phyloP scores from a whole-genome alignment of 257 asterid genomes.

The Nicotiana noctiflora region DNA sequence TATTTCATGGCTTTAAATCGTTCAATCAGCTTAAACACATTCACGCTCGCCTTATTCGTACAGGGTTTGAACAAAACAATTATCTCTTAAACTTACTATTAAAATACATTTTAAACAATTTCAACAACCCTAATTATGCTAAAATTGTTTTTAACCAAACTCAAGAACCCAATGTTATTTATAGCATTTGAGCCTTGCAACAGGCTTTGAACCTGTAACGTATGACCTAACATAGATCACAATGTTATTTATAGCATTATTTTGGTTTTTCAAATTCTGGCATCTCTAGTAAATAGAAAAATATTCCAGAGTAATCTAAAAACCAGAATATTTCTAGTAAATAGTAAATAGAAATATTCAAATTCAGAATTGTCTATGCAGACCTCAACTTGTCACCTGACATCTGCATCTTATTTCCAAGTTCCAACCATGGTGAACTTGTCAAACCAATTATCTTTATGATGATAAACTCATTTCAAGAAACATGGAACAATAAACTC shows the following conservation, averaged over 20 bases:
- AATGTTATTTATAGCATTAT: too few species aligned
- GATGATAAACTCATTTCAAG: not conserved
- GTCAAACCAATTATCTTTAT: not conserved
- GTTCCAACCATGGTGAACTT: not conserved
- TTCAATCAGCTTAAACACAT: constrained; percentile 37
- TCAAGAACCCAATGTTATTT: constrained; percentile 27
- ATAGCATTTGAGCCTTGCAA: too few species aligned
- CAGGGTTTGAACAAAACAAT: constrained; percentile 22
- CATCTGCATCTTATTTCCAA: not conserved
- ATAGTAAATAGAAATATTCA: too few species aligned
- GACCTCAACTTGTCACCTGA: too few species aligned
- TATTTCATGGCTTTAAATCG: constrained; percentile 24
- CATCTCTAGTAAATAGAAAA: too few species aligned
- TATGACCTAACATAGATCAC: too few species aligned
- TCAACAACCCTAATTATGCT: constrained; percentile 30
- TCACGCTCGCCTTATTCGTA: constrained; percentile 27
- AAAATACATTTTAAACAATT: constrained; percentile 23
- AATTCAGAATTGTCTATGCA: too few species aligned
- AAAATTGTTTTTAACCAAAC: constrained; percentile 21
- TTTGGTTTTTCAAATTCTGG: too few species aligned
- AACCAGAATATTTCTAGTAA: too few species aligned
- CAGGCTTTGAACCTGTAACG: too few species aligned
- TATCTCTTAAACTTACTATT: constrained; percentile 29
- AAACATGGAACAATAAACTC: not conserved
- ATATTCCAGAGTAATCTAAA: too few species aligned